Evolutionary conservation across 257 asterid genomes (phyloP).

Genomic region (Solanum corneliomulleri): DNA sequence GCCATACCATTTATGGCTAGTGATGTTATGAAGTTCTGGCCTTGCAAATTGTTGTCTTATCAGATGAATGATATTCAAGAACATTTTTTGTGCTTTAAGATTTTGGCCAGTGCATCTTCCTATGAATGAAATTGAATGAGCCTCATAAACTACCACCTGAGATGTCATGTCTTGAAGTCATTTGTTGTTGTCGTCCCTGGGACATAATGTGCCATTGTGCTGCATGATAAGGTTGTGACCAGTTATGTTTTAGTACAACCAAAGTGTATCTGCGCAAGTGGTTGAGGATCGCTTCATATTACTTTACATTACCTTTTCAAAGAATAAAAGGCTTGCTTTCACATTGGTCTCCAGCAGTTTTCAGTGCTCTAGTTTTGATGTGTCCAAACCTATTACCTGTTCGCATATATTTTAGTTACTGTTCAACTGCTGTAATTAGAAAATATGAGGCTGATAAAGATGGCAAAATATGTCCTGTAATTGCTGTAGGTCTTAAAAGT

Average conservation of each 20-base stretch:
- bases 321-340: background rate
- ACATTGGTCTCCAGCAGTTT: background rate
- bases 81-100: background rate
- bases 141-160: background rate
- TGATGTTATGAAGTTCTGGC: background rate
- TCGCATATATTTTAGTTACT: background rate
- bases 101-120: background rate
- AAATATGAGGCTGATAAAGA: background rate
- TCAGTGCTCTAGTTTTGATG: background rate
- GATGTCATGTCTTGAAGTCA: background rate
- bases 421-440: background rate
- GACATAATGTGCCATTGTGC: background rate
- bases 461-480: background rate
- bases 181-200: background rate
- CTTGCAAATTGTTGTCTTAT: background rate
- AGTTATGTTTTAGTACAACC: background rate
- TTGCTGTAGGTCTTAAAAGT: conserved; percentile 39
- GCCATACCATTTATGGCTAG: background rate
- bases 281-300: background rate
- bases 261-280: too few relatives aligned
- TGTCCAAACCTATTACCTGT: background rate
- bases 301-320: background rate
- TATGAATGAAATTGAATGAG: background rate
- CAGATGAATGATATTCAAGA: background rate
- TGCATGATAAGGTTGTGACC: background rate